Evolutionary conservation across 2,329 filamentous ascomycete genomes (phyloP).

Genomic region (Penicillium sumatraense): DNA sequence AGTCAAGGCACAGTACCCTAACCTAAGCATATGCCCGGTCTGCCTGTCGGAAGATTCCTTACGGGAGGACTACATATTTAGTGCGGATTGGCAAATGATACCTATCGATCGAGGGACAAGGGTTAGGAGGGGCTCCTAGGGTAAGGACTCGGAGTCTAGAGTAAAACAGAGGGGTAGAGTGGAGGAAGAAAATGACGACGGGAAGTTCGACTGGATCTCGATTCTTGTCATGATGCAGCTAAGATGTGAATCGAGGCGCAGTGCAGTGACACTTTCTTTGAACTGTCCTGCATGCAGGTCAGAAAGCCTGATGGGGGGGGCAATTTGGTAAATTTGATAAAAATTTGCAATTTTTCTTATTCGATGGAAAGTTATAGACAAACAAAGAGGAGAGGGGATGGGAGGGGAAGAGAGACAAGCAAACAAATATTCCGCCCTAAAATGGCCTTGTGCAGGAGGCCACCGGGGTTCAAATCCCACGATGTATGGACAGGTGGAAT

Average conservation of each 20-base stretch:
- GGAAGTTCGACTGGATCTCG: neutral
- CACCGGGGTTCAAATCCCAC: neutral
- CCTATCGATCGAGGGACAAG: neutral
- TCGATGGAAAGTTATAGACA: neutral
- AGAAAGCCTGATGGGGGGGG: neutral
- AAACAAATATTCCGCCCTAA: neutral
- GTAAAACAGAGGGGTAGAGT: neutral
- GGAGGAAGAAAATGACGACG: neutral
- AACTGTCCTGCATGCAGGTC: slow-evolving; percentile 3
- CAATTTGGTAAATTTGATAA: neutral
- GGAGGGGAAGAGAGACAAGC: too few species aligned
- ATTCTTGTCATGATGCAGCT: slow-evolving; percentile 10
- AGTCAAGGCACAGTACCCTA: neutral
- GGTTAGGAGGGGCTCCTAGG: neutral
- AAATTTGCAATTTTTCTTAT: neutral
- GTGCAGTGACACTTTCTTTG: slow-evolving; percentile 1
- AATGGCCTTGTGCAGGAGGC: slow-evolving; percentile 8
- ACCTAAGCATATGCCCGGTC: neutral
- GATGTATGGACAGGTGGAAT: neutral
- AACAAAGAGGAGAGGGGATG: neutral
- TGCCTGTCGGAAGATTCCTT: slow-evolving; percentile 1
- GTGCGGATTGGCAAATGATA: neutral
- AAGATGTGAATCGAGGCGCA: slow-evolving; percentile 16
- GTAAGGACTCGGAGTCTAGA: too few species aligned
- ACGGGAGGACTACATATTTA: slow-evolving; percentile 1